Evolutionary conservation across 2,329 filamentous ascomycete genomes (phyloP).

Genomic region (Cadophora sp.): DNA sequence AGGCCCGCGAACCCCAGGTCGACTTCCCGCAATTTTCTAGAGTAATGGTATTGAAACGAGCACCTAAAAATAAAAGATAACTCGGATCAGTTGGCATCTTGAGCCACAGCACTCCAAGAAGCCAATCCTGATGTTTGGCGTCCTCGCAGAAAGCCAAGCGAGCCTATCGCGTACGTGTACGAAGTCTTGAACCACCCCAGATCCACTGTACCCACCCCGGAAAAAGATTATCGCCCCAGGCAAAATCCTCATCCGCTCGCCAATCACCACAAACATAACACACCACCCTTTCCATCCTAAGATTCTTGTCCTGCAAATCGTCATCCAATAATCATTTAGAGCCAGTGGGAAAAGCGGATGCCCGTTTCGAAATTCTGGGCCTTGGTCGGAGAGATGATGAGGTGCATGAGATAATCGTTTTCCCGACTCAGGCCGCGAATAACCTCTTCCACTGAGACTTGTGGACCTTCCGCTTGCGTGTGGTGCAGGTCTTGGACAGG

Average conservation of each 20-base stretch:
- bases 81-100: background rate
- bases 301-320: background rate
- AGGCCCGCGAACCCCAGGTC: background rate
- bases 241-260: constrained; percentile 14
- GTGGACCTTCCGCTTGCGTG: constrained; percentile 17
- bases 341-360: background rate
- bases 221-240: background rate
- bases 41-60: background rate
- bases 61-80: background rate
- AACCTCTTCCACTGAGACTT: constrained; percentile 22
- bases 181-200: background rate
- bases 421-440: constrained; percentile 21
- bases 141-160: background rate
- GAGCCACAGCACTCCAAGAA: too few species aligned
- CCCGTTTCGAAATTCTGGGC: background rate
- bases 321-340: background rate
- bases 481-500: constrained; percentile 1
- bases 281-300: background rate
- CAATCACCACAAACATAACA: background rate
- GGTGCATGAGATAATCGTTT: background rate
- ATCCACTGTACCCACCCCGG: background rate
- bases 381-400: background rate
- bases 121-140: background rate
- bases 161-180: background rate
- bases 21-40: background rate